Conservation (phyloP, 1,284 basidiomycete species). For the Boletus mariae region DNA sequence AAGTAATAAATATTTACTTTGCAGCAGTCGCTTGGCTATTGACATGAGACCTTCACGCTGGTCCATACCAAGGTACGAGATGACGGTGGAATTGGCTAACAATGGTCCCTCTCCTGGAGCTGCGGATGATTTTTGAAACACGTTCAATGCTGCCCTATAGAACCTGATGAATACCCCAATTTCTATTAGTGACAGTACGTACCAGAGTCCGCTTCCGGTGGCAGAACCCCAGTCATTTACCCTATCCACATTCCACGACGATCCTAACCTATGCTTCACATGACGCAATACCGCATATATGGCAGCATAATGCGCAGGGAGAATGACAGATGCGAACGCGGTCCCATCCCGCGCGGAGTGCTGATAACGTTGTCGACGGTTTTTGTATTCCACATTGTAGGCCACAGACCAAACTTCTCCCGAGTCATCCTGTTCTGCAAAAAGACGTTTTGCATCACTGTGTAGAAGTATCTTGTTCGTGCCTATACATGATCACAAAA, state of each 20-base stretch:
- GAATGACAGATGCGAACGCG: slow-evolving; percentile 69
- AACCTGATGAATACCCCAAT: slow-evolving; percentile 13
- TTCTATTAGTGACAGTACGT: slow-evolving; percentile 18
- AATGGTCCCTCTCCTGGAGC: slow-evolving; percentile 32
- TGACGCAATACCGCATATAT: slow-evolving; percentile 66
- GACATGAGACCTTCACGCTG: slow-evolving; percentile 63
- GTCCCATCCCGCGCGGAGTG: slow-evolving; percentile 66
- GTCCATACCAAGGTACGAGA: slow-evolving; percentile 65
- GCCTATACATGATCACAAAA: slow-evolving; percentile 37
- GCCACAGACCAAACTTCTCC: slow-evolving; percentile 48
- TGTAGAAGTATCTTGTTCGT: slow-evolving; percentile 62
- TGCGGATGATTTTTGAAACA: slow-evolving; percentile 48
- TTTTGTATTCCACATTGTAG: slow-evolving; percentile 58
- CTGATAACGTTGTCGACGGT: slow-evolving; percentile 49
- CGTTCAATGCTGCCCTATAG: slow-evolving; percentile 59
- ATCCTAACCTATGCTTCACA: slow-evolving; percentile 56
- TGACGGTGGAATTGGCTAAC: slow-evolving; percentile 49
- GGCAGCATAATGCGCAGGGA: slow-evolving; percentile 75
- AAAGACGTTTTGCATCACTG: slow-evolving; percentile 68
- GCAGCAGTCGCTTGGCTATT: slow-evolving; percentile 61
- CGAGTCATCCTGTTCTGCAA: slow-evolving; percentile 38
- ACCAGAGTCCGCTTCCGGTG: slow-evolving; percentile 76
- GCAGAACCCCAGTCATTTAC: slow-evolving; percentile 76
- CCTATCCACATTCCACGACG: slow-evolving; percentile 52
- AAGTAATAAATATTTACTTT: slow-evolving; percentile 38